Percentiles rank a stretch among this genome's conserved stretches.
phyloP scores from a whole-genome alignment of 2,329 filamentous ascomycete species.

The Sclerotinia trifoliorum region DNA sequence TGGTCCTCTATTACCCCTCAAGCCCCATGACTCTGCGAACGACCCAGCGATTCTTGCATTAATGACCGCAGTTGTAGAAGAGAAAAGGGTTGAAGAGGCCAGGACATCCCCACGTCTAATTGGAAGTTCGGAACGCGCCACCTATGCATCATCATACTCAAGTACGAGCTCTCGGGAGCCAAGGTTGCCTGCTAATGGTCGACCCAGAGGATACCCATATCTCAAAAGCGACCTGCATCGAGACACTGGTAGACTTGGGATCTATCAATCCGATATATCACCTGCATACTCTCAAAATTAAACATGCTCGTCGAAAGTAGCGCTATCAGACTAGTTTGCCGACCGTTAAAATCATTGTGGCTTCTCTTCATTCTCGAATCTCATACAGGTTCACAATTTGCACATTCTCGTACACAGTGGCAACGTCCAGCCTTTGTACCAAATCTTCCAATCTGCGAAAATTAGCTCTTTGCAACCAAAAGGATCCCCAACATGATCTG shows the following conservation, averaged over 20 bases:
- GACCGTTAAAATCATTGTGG: neutral
- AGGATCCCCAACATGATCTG: too few species aligned
- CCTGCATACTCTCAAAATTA: neutral
- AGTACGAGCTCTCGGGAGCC: neutral
- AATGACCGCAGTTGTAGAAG: neutral
- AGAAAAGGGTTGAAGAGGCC: neutral
- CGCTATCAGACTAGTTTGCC: neutral
- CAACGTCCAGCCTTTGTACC: neutral
- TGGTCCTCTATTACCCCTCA: neutral
- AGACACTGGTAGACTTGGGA: neutral
- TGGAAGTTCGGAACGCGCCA: neutral
- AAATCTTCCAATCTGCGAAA: too few species aligned
- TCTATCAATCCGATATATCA: neutral
- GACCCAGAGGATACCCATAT: neutral
- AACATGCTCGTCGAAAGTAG: neutral
- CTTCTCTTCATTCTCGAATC: neutral
- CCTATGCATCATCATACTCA: neutral
- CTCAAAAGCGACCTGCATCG: neutral
- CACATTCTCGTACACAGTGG: neutral
- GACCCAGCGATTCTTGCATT: slow-evolving; percentile 2
- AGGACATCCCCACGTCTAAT: neutral
- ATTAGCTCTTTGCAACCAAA: too few species aligned
- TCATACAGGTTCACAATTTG: neutral
- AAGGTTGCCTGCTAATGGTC: neutral
- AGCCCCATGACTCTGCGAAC: neutral